Evolutionary conservation across 2,329 filamentous ascomycete species (phyloP).

Genomic region (Hypoxylon sp.): DNA sequence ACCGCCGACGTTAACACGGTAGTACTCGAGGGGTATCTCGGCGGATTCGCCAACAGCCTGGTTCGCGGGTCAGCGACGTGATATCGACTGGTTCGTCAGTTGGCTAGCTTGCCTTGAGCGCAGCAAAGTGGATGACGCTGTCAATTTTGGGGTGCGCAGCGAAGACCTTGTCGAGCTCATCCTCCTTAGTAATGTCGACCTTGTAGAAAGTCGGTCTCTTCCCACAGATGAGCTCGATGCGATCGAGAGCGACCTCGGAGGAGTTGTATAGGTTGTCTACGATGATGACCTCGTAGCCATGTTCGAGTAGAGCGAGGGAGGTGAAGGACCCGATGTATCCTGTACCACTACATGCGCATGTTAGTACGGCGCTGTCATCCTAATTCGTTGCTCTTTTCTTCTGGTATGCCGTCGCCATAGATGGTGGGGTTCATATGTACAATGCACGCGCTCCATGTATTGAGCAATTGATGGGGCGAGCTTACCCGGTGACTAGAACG

Average conservation of each 20-base stretch:
- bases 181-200: conserved; percentile 88
- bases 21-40: conserved; percentile 97
- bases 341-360: conserved; percentile 76
- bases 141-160: conserved; percentile 91
- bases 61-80: conserved; percentile 39
- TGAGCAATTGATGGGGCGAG: conserved; percentile 4
- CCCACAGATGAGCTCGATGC: conserved; percentile 93
- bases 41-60: conserved; percentile 95
- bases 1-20: conserved; percentile 94
- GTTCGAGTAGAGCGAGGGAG: conserved; percentile 87
- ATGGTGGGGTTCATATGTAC: neutral
- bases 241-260: conserved; percentile 88
- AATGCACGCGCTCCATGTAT: neutral
- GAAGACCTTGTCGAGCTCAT: conserved; percentile 87
- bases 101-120: conserved; percentile 79
- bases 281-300: conserved; percentile 96
- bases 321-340: conserved; percentile 99
- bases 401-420: neutral
- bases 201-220: conserved; percentile 88
- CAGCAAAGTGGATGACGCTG: conserved; percentile 98
- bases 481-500: conserved; percentile 92
- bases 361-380: conserved; percentile 17
- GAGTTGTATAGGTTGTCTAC: conserved; percentile 98
- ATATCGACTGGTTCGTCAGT: conserved; percentile 11
- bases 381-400: neutral